phyloP scores from a whole-genome alignment of 2,329 filamentous ascomycete genomes.

The Claviceps digitariae region DNA sequence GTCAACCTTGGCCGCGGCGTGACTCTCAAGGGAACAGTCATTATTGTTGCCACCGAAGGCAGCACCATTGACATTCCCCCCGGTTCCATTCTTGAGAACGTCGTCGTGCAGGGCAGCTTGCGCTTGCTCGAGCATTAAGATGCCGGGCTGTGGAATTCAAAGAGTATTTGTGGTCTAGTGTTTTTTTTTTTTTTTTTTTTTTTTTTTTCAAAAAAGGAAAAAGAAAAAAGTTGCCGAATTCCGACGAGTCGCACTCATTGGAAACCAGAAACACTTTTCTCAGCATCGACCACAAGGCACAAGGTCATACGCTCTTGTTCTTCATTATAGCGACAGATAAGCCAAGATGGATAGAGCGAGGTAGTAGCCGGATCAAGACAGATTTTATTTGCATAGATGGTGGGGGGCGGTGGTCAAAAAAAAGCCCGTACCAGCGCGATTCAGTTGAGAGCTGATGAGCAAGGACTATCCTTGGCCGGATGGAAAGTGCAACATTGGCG shows the following conservation, averaged over 20 bases:
- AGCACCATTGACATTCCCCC: conserved; percentile 96
- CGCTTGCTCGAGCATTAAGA: conserved; percentile 52
- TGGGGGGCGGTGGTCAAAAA: neutral
- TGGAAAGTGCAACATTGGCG: neutral
- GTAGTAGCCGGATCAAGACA: neutral
- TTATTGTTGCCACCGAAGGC: conserved; percentile 95
- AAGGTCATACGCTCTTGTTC: neutral
- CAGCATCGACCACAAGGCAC: neutral
- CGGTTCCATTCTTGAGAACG: conserved; percentile 94
- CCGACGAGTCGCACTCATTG: neutral
- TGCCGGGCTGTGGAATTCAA: neutral
- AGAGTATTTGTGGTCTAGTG: neutral
- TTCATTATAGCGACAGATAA: neutral
- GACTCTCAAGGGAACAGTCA: conserved; percentile 94
- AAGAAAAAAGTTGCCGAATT: too few relatives aligned
- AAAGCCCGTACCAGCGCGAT: neutral
- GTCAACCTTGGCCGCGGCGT: conserved; percentile 95
- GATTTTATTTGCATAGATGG: neutral
- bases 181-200: neutral
- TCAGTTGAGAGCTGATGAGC: neutral
- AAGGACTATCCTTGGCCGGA: neutral
- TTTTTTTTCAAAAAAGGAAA: neutral
- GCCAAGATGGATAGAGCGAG: neutral
- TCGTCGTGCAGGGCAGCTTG: conserved; percentile 95
- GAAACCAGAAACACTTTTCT: neutral